phyloP scores from a whole-genome alignment of 495 filamentous ascomycete genomes.

The Aspergillus mulundensis region DNA sequence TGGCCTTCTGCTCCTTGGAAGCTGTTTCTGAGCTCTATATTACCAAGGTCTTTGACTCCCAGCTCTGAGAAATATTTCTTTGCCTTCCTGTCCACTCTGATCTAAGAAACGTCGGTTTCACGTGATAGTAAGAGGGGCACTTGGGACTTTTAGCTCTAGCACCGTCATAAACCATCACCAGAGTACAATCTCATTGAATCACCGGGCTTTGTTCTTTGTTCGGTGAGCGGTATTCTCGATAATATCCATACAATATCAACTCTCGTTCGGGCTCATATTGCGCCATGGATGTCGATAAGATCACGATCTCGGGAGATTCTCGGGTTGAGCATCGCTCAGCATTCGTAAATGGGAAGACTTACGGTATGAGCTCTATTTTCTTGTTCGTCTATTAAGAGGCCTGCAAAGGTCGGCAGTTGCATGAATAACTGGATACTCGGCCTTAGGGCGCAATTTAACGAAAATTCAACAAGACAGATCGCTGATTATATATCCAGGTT shows the following conservation, averaged over 20 bases:
- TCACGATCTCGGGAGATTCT: conserved; percentile 56
- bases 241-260: not conserved
- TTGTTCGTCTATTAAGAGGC: not conserved
- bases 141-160: not conserved
- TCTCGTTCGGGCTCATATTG: not conserved
- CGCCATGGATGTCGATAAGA: conserved; percentile 53
- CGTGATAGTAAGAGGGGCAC: conserved; percentile 21
- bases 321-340: conserved; percentile 59
- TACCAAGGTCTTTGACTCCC: no score
- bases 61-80: no score
- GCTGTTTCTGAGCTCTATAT: no score
- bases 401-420: no score
- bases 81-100: not conserved
- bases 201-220: not conserved
- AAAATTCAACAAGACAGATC: not conserved
- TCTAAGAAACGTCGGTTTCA: conserved; percentile 11
- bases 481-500: conserved; percentile 41
- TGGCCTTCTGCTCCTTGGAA: no score
- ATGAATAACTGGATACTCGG: no score
- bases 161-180: not conserved
- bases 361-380: conserved; percentile 38
- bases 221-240: no score
- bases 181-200: not conserved
- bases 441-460: no score
- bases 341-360: conserved; percentile 59